phyloP scores from a whole-genome alignment of 345 rosid species.

The Linum tenue region DNA sequence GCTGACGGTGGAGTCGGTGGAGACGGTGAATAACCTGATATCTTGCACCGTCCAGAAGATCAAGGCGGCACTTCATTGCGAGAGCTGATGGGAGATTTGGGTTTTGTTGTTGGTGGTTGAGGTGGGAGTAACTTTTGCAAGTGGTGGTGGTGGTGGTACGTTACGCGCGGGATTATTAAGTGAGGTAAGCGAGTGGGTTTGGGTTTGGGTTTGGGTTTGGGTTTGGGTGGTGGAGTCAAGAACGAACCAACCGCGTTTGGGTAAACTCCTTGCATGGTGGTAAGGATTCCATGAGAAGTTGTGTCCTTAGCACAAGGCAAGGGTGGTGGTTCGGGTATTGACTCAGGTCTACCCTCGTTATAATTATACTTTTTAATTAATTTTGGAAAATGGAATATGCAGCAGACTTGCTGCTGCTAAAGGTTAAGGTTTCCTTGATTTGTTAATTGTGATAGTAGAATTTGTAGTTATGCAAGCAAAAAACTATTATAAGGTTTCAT shows the following conservation, averaged over 20 bases:
- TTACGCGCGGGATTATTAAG: background rate
- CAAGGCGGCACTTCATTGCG: constrained; percentile 75
- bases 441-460: too few species aligned
- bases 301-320: constrained; percentile 36
- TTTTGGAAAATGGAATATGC: too few species aligned
- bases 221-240: constrained; percentile 74
- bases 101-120: background rate
- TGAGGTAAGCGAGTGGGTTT: background rate
- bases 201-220: too few species aligned
- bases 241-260: constrained; percentile 99
- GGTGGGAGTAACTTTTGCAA: background rate
- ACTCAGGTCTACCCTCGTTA: constrained; percentile 59
- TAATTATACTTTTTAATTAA: too few species aligned
- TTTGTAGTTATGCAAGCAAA: too few species aligned
- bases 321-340: constrained; percentile 99
- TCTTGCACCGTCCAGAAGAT: constrained; percentile 92
- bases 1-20: constrained; percentile 93
- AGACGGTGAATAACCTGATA: constrained; percentile 85
- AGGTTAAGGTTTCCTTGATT: too few species aligned
- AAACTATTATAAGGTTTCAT: too few species aligned
- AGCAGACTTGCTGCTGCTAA: too few species aligned
- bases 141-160: background rate
- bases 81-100: constrained; percentile 27
- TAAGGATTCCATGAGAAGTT: constrained; percentile 10
- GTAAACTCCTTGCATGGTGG: constrained; percentile 50